phyloP scores from a whole-genome alignment of 2,329 filamentous ascomycete species.

The Byssothecium circinans region DNA sequence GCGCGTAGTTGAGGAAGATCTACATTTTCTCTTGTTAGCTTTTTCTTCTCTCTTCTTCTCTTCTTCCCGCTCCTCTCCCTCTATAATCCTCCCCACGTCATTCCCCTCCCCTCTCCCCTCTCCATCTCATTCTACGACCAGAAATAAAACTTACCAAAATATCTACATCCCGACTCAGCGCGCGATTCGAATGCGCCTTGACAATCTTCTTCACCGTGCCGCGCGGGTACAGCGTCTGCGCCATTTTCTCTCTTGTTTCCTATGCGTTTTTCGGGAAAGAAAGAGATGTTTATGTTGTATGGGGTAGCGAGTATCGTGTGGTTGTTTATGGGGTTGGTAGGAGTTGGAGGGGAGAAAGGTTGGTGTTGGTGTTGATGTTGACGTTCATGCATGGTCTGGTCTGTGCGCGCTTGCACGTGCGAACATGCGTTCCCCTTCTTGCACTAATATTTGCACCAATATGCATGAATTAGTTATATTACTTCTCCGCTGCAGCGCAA shows the following conservation, averaged over 20 bases:
- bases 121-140: not conserved
- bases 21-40: slow-evolving; percentile 39
- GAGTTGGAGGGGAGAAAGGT: slow-evolving; percentile 10
- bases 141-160: slow-evolving; percentile 63
- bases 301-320: not conserved
- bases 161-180: slow-evolving; percentile 81
- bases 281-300: too few species aligned
- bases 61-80: slow-evolving; percentile 2
- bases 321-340: slow-evolving; percentile 7
- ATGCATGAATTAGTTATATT: too few species aligned
- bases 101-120: not conserved
- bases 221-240: slow-evolving; percentile 77
- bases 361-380: slow-evolving; percentile 1
- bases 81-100: too few species aligned
- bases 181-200: slow-evolving; percentile 82
- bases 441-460: slow-evolving; percentile 1
- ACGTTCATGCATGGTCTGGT: slow-evolving; percentile 11
- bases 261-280: too few species aligned
- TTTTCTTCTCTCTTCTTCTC: too few species aligned
- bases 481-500: too few species aligned
- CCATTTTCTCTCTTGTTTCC: slow-evolving; percentile 53
- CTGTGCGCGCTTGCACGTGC: slow-evolving; percentile 28
- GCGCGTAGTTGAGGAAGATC: slow-evolving; percentile 82
- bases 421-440: slow-evolving; percentile 10
- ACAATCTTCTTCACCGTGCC: slow-evolving; percentile 85